A percentile compares a stretch with the other conserved stretches of the same genome.
Evolutionary conservation across 129 eudicot species (phyloP).

Genomic region (Rutidosis leptorrhynchoides): DNA sequence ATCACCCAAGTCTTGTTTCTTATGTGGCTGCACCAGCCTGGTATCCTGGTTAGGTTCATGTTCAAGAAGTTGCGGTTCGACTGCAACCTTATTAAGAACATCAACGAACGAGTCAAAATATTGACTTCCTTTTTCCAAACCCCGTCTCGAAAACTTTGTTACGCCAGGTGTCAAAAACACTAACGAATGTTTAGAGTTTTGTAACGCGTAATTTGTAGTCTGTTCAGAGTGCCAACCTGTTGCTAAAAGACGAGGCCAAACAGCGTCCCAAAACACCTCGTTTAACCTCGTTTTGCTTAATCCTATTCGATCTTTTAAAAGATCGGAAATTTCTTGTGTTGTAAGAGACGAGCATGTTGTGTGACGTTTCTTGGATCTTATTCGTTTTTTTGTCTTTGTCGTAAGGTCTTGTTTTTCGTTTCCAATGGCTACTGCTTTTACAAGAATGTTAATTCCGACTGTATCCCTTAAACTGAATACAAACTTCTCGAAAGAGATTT

Average conservation of each 20-base stretch:
- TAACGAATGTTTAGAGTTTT: constrained; percentile 20
- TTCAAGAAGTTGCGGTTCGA: constrained; percentile 45
- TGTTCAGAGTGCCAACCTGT: constrained; percentile 62
- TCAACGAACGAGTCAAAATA: constrained; percentile 52
- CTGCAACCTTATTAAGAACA: constrained; percentile 46
- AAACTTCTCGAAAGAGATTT: constrained; percentile 35
- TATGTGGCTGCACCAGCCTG: constrained; percentile 10
- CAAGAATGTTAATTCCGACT: constrained; percentile 35
- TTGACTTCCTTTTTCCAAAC: constrained; percentile 41
- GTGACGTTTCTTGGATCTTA: neutral
- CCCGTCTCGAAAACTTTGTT: constrained; percentile 45
- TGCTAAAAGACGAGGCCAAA: constrained; percentile 64
- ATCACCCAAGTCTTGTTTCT: constrained; percentile 14
- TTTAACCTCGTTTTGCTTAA: constrained; percentile 44
- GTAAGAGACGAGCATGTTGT: constrained; percentile 28
- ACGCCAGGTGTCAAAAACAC: constrained; percentile 60
- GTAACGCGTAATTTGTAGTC: constrained; percentile 30
- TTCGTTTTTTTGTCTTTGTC: neutral
- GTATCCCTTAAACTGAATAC: constrained; percentile 31
- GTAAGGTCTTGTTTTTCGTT: constrained; percentile 42
- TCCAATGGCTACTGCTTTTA: constrained; percentile 44
- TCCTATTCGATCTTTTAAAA: constrained; percentile 45
- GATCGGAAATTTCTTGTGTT: constrained; percentile 35
- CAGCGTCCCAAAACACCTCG: constrained; percentile 61
- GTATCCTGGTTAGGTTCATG: constrained; percentile 34